phyloP scores from a whole-genome alignment of 176 grass and related monocot genomes.

The Urochloa ruziziensis region DNA sequence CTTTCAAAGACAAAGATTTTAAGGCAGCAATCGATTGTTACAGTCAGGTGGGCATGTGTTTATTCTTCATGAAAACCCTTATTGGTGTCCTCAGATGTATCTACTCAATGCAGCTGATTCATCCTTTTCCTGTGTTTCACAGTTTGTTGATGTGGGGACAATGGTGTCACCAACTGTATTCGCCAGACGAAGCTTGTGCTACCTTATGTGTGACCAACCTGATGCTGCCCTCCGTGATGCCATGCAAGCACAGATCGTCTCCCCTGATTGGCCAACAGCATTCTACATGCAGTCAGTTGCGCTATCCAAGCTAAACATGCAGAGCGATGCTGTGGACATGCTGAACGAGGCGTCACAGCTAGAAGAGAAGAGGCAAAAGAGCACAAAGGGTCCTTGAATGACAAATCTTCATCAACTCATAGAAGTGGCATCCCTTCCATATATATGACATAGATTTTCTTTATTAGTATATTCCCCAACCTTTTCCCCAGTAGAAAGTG shows the following conservation, averaged over 20 bases:
- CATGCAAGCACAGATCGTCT: slow-evolving; percentile 90
- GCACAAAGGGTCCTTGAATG: slow-evolving; percentile 40
- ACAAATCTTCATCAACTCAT: background rate
- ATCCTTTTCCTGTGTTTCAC: slow-evolving; percentile 2
- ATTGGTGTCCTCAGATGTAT: background rate
- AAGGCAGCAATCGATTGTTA: slow-evolving; percentile 85
- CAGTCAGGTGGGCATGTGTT: slow-evolving; percentile 51
- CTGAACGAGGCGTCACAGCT: slow-evolving; percentile 83
- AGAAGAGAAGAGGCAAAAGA: slow-evolving; percentile 88
- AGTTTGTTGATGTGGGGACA: slow-evolving; percentile 92
- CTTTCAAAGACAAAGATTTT: slow-evolving; percentile 90
- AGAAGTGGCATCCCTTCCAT: slow-evolving; percentile 20
- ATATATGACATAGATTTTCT: background rate
- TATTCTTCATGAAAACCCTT: background rate
- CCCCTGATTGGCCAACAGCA: slow-evolving; percentile 86
- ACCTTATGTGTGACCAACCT: slow-evolving; percentile 91
- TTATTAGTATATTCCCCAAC: slow-evolving; percentile 19
- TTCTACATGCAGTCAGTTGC: slow-evolving; percentile 98
- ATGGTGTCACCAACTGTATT: slow-evolving; percentile 93
- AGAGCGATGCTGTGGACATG: slow-evolving; percentile 86
- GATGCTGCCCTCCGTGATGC: slow-evolving; percentile 87
- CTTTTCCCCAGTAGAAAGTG: slow-evolving; percentile 11
- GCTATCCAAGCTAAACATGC: slow-evolving; percentile 85
- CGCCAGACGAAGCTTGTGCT: slow-evolving; percentile 83
- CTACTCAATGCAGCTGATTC: background rate